Percentiles rank a stretch among this genome's conserved stretches.
phyloP scores from a whole-genome alignment of 106 monocot genomes.

The Apostasia shenzhenica region DNA sequence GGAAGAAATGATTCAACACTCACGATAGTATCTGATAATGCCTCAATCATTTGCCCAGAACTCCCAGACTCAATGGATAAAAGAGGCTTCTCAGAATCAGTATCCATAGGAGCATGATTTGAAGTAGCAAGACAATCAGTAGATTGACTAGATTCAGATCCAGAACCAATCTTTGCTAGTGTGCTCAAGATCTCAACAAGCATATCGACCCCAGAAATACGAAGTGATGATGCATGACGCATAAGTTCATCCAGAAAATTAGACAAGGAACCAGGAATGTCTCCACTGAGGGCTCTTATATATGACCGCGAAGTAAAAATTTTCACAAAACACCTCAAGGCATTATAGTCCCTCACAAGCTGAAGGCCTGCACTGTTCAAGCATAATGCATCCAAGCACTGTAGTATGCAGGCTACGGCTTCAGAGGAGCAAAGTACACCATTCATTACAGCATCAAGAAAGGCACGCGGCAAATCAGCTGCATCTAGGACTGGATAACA shows the following conservation, averaged over 20 bases:
- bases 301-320: conserved; percentile 63
- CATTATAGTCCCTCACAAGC: conserved; percentile 50
- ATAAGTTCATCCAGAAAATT: conserved; percentile 69
- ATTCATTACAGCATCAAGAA: conserved; percentile 51
- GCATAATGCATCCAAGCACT: conserved; percentile 70
- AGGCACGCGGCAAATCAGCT: conserved; percentile 57
- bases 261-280: conserved; percentile 40
- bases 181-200: conserved; percentile 61
- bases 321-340: conserved; percentile 69
- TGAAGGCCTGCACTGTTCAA: conserved; percentile 63
- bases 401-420: conserved; percentile 62
- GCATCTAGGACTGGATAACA: conserved; percentile 64
- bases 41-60: conserved; percentile 25
- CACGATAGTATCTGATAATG: conserved; percentile 23
- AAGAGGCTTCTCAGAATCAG: conserved; percentile 19
- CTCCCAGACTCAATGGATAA: conserved; percentile 10
- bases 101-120: conserved; percentile 41
- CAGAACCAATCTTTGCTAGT: conserved; percentile 42
- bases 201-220: conserved; percentile 60
- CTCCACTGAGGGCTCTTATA: conserved; percentile 47
- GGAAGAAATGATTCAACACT: conserved; percentile 52
- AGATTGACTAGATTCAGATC: conserved; percentile 19
- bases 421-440: conserved; percentile 54
- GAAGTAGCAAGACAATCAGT: conserved; percentile 16
- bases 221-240: conserved; percentile 54